Evolutionary conservation across 108 stramenopile species (phyloP).

Genomic region (Nitzschia sp.): DNA sequence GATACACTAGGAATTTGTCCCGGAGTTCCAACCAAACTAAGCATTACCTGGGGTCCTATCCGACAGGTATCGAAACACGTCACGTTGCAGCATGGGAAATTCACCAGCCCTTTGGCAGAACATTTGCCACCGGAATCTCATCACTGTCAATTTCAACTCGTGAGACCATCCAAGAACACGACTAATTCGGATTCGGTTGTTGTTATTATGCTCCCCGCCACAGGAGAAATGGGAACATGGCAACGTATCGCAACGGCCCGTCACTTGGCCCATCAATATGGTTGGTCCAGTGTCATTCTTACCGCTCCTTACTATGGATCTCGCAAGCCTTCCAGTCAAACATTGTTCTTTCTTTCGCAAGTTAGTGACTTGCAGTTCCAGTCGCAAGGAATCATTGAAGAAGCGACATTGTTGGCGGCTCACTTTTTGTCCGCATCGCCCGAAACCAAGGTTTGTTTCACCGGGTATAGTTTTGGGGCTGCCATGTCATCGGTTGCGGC

Average conservation of each 20-base stretch:
- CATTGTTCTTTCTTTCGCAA: slow-evolving; percentile 10
- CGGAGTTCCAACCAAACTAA: background rate
- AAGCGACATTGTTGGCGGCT: slow-evolving; percentile 6
- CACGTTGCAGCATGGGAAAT: slow-evolving; percentile 15
- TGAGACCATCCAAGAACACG: background rate
- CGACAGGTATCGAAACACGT: background rate
- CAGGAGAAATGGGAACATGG: slow-evolving; percentile 15
- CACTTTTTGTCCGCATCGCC: slow-evolving; percentile 3
- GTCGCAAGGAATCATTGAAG: slow-evolving; percentile 11
- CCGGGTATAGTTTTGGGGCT: slow-evolving; percentile 28
- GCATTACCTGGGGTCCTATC: slow-evolving; percentile 1
- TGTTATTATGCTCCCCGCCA: slow-evolving; percentile 27
- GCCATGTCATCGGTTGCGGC: slow-evolving; percentile 20
- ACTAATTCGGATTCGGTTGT: background rate
- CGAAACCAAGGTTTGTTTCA: slow-evolving; percentile 16
- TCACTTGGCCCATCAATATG: slow-evolving; percentile 18
- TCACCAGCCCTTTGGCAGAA: slow-evolving; percentile 17
- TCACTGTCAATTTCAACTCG: slow-evolving; percentile 1
- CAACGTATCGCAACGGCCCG: slow-evolving; percentile 19
- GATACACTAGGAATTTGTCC: background rate
- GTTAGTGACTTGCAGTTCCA: slow-evolving; percentile 17
- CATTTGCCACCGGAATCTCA: slow-evolving; percentile 13
- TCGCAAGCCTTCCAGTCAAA: slow-evolving; percentile 23
- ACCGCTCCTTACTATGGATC: slow-evolving; percentile 30
- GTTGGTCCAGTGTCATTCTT: slow-evolving; percentile 24